Percentiles rank a stretch among this genome's conserved stretches.
Conservation (phyloP, 257 asterid species). For the Leptodermis oblonga region DNA sequence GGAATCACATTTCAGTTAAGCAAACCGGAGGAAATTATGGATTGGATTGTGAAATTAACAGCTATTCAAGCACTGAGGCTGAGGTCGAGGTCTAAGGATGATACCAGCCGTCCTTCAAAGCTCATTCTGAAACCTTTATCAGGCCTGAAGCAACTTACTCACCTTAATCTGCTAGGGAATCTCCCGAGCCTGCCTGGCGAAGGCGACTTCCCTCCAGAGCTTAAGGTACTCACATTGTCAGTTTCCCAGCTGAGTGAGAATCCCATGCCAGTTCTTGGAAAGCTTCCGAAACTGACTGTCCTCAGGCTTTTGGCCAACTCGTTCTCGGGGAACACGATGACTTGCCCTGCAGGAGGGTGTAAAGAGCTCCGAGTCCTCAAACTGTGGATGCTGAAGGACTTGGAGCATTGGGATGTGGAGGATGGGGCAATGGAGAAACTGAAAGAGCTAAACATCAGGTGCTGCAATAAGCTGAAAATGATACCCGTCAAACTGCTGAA, state of each 20-base stretch:
- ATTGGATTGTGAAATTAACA: constrained; percentile 23
- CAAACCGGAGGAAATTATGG: constrained; percentile 12
- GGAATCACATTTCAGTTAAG: constrained; percentile 24
- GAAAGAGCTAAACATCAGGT: constrained; percentile 28
- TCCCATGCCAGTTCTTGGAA: constrained; percentile 32
- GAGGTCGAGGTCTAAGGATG: constrained; percentile 36
- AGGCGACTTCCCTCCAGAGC: constrained; percentile 21
- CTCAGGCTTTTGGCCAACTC: constrained; percentile 38
- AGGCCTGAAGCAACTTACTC: constrained; percentile 19
- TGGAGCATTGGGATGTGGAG: constrained; percentile 29
- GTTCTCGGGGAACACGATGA: constrained; percentile 18
- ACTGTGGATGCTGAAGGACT: constrained; percentile 30
- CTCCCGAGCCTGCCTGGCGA: constrained; percentile 10
- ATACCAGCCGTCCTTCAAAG: constrained; percentile 23
- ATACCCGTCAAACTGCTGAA: constrained; percentile 17
- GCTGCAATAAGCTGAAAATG: constrained; percentile 18
- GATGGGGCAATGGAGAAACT: constrained; percentile 29
- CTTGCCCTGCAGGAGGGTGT: constrained; percentile 23
- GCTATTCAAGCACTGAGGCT: constrained; percentile 26
- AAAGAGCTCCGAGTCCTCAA: constrained; percentile 29
- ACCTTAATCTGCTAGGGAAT: constrained; percentile 29
- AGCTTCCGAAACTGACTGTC: constrained; percentile 23
- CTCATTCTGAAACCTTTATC: constrained; percentile 18
- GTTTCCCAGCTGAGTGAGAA: constrained; percentile 23
- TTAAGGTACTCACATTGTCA: constrained; percentile 30